Evolutionary conservation across 192 early-diverging fungal genomes (phyloP).

Genomic region (Backusella australiensis): DNA sequence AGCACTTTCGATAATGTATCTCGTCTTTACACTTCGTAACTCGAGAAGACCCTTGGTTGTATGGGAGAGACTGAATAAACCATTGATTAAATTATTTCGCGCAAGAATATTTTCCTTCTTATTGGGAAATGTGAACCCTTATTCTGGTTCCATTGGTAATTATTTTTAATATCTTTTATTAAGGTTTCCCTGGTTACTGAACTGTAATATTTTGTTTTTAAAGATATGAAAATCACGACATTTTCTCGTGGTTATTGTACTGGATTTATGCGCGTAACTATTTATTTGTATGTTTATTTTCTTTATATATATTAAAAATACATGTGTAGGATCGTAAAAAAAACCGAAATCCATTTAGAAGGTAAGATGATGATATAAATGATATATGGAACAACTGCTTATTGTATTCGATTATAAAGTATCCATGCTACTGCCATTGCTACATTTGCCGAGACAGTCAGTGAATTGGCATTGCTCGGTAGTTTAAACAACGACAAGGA

Average conservation of each 20-base stretch:
- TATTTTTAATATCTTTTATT: neutral
- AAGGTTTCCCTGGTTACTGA: too few relatives aligned
- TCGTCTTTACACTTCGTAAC: constrained; percentile 22
- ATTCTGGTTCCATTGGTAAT: constrained; percentile 44
- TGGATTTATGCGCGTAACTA: constrained; percentile 53
- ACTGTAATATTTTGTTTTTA: too few relatives aligned
- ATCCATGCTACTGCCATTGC: constrained; percentile 50
- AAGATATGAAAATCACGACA: constrained; percentile 38
- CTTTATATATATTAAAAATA: neutral
- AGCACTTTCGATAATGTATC: constrained; percentile 17
- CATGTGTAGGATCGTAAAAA: constrained; percentile 42
- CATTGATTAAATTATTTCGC: constrained; percentile 44
- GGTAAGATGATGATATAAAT: constrained; percentile 13
- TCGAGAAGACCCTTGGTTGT: constrained; percentile 39
- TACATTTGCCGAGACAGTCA: constrained; percentile 55
- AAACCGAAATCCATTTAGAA: constrained; percentile 49
- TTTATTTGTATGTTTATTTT: neutral
- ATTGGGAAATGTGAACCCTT: constrained; percentile 46
- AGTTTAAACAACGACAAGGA: constrained; percentile 41
- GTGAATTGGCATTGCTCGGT: constrained; percentile 45
- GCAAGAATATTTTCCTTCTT: constrained; percentile 47
- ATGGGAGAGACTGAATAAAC: constrained; percentile 47
- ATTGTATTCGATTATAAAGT: neutral
- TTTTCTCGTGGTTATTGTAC: constrained; percentile 50
- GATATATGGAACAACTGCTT: too few relatives aligned